Evolutionary conservation across 2,329 filamentous ascomycete species (phyloP).

Genomic region (Scleromitrula shiraiana): DNA sequence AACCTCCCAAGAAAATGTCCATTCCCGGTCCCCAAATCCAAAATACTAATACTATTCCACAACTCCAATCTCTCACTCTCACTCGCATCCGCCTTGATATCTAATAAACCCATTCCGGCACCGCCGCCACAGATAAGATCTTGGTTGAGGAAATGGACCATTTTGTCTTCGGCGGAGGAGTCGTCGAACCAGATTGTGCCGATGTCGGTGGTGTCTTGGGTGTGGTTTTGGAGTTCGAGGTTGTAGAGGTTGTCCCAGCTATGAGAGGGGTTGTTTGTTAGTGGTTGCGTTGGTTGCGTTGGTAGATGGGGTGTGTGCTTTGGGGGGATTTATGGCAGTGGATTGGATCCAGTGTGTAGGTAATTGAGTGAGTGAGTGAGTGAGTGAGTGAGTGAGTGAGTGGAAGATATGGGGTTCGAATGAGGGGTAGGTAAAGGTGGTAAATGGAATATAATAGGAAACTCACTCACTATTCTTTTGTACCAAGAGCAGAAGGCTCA

Average conservation of each 20-base stretch:
- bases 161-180: constrained; percentile 75
- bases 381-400: neutral
- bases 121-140: constrained; percentile 13
- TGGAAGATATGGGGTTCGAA: neutral
- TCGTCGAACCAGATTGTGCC: constrained; percentile 97
- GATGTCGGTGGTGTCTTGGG: constrained; percentile 64
- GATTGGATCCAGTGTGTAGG: neutral
- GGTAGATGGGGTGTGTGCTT: no score
- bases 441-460: constrained; percentile 30
- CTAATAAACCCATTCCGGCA: constrained; percentile 17
- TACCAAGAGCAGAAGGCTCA: constrained; percentile 69
- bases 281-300: no score
- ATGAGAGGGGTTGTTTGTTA: neutral
- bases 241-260: constrained; percentile 74
- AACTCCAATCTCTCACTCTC: constrained; percentile 7
- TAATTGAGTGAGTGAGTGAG: neutral
- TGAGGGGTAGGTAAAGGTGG: constrained; percentile 7
- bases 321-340: no score
- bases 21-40: constrained; percentile 92
- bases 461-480: constrained; percentile 70
- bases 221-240: constrained; percentile 63
- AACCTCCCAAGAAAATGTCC: constrained; percentile 84
- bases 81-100: no score
- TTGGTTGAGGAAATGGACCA: constrained; percentile 50
- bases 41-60: constrained; percentile 48